phyloP scores from a whole-genome alignment of 2,329 filamentous ascomycete species.

The Paecilomyces niveus region DNA sequence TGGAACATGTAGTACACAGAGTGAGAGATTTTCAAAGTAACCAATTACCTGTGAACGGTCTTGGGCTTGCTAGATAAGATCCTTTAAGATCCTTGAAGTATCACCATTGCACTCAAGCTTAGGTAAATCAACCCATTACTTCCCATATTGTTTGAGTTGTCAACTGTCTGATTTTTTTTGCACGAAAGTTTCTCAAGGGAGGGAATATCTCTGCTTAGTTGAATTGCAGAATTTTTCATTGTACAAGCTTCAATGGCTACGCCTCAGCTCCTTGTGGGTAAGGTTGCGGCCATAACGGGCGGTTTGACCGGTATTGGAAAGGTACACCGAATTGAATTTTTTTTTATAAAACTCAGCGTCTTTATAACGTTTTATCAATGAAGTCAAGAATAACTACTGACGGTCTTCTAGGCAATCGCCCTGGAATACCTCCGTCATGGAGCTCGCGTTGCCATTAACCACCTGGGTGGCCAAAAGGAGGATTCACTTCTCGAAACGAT shows the following conservation, averaged over 20 bases:
- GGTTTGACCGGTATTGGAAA: conserved; percentile 81
- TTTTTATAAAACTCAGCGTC: background rate
- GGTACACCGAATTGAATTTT: conserved; percentile 13
- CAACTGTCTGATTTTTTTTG: background rate
- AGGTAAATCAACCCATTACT: background rate
- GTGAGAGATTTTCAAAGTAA: background rate
- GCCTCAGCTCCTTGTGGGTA: conserved; percentile 56
- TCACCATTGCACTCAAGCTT: background rate
- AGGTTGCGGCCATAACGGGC: conserved; percentile 80
- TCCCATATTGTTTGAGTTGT: background rate
- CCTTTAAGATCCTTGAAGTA: background rate
- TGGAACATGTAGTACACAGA: background rate
- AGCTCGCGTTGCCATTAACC: conserved; percentile 72
- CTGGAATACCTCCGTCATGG: conserved; percentile 73
- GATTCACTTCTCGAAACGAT: conserved; percentile 21
- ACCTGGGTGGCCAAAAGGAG: conserved; percentile 49
- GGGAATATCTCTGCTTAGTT: background rate
- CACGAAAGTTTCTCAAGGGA: background rate
- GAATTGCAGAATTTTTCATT: background rate
- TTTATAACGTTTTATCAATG: too few relatives aligned
- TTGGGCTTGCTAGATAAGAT: background rate
- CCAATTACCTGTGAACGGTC: background rate
- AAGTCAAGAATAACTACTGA: background rate
- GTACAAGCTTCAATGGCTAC: conserved; percentile 17
- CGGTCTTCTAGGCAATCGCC: conserved; percentile 56